Evolutionary conservation across 371 early-diverging fungal species (phyloP), one percentile per base, ranked within the genome.

Genomic region (Nematocida ausubeli): DNA sequence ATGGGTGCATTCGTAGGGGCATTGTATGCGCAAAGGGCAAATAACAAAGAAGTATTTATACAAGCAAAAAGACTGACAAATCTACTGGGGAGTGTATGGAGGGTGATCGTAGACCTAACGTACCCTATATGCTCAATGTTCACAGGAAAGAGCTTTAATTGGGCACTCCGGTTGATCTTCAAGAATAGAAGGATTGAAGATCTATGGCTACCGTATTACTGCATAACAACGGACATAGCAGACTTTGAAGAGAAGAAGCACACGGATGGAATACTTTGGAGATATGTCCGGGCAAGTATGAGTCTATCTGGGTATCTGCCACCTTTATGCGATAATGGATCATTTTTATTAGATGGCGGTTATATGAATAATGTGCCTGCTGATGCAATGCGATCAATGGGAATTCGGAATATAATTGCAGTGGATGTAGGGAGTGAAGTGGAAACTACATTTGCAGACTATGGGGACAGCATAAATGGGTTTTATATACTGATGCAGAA

Each of bases 321-420:
- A 26, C 96, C 96, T 0, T 87, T 96, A 32, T 95, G 93, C 83
- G 95, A 96, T 83, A 90, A 92, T 70, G 95, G 94, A 30, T 89
- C 92, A 67, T 88, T 95, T 90, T 87, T 97, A n/a, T 89, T 97
- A 5, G 99, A 98, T 85, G 99, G 99, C 63, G 99, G 98, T 0
- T 98, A 98, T 84, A 88, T 94, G 87, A 95, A 97, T 87, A 96
- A 96, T 85, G 87, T 98, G 75, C 98, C 99, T 0, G 96, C 93
- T 0, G 92, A 92, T 54, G 89, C 94, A 14, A 94, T 96, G 90
- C 88, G 91, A 72, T 87, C 87, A 28, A 86, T 85, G 80, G 95
- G 95, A 0, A 96, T 95, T 3, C 88, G 92, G 69, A 91, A 90
- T 52, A 91, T 96, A 57, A 92, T 98, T 87, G 95, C 96, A 0